phyloP scores from a whole-genome alignment of 2,329 filamentous ascomycete genomes.

The Microsporum audouinii region DNA sequence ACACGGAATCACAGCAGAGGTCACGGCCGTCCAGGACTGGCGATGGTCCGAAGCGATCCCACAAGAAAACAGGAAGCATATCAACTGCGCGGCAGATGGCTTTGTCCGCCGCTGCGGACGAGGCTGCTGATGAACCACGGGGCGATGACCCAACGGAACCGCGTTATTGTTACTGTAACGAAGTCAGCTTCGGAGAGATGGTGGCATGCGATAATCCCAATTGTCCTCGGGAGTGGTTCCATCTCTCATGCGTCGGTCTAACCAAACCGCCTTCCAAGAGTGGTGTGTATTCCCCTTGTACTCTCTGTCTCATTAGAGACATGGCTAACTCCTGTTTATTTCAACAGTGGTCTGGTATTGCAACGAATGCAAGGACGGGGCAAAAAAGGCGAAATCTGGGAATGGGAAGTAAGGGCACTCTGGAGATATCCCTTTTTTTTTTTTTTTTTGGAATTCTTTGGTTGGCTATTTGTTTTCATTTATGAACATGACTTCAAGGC shows the following conservation, averaged over 20 bases:
- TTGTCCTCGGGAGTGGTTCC: slow-evolving; percentile 71
- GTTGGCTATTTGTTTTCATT: background rate
- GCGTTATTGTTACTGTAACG: slow-evolving; percentile 68
- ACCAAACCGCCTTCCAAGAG: slow-evolving; percentile 67
- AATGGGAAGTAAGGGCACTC: slow-evolving; percentile 5
- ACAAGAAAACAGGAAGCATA: slow-evolving; percentile 23
- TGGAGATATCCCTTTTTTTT: background rate
- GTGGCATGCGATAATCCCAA: slow-evolving; percentile 65
- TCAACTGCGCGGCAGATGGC: slow-evolving; percentile 13
- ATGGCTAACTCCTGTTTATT: background rate
- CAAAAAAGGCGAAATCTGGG: slow-evolving; percentile 31
- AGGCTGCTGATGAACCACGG: slow-evolving; percentile 35
- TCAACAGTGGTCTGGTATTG: slow-evolving; percentile 69
- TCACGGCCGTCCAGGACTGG: slow-evolving; percentile 14
- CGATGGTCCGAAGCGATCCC: slow-evolving; percentile 20
- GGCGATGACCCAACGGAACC: slow-evolving; percentile 58
- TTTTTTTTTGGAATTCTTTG: background rate
- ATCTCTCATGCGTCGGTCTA: slow-evolving; percentile 68
- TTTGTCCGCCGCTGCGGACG: slow-evolving; percentile 22
- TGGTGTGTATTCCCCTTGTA: slow-evolving; percentile 42
- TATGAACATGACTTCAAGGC: background rate
- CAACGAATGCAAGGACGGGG: slow-evolving; percentile 60
- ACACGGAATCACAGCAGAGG: slow-evolving; percentile 19
- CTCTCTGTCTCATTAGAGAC: background rate
- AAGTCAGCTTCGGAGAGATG: slow-evolving; percentile 74